Base-by-base conservation (phyloP, 163 green algal species). In the Coccomyxa subellipsoidea region DNA sequence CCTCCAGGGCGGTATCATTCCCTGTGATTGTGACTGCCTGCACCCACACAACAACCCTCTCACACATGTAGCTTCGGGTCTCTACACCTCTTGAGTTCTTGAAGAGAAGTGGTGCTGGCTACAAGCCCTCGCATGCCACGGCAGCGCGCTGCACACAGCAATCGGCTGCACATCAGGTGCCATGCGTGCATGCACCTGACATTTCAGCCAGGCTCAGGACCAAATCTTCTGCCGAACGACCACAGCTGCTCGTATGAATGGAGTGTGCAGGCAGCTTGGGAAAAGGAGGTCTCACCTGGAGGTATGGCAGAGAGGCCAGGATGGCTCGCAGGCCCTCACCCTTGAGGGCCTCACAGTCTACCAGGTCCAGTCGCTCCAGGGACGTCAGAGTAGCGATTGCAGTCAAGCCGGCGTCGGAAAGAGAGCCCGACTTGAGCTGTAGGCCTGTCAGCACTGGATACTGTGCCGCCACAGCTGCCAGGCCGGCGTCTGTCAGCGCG, bases 311-410 rank as follows among this genome's bases (percentile, higher is more conserved):
- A 27, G 47, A 59, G 15, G 47, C 66, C n/a, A 73, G 66, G 18
- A 73, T 1, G 10, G 31, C 29, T 8, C 29, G n/a, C 66, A 73
- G 21, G 8, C 66, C 66, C 21, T 18, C 29, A 23, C 66, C 66
- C 66, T 73, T 34, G 66, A 73, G 29, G 66, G 21, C 27, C 66
- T 73, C 66, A 23, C 66, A 73, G 70, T 77, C 70, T 8, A 77
- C 32, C 32, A 77, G 70, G 32, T 77, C 75, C 10, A 79, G 75
- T 8, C 38, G 75, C 9, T 18, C 34, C 27, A 79, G 75, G 21
- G 21, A 12, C 1, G 75, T 69, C 75, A 79, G 75, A 7, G 12
- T 2, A 31, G 37, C 36, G 18, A 79, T 9, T 36, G 18, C 18
- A 37, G 32, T 8, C 37, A 77, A 9, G 32, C 70, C 70, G 2